Evolutionary conservation across 768 basidiomycete species (phyloP), one percentile per base, ranked within the genome.

Genomic region (Suillus placidus): DNA sequence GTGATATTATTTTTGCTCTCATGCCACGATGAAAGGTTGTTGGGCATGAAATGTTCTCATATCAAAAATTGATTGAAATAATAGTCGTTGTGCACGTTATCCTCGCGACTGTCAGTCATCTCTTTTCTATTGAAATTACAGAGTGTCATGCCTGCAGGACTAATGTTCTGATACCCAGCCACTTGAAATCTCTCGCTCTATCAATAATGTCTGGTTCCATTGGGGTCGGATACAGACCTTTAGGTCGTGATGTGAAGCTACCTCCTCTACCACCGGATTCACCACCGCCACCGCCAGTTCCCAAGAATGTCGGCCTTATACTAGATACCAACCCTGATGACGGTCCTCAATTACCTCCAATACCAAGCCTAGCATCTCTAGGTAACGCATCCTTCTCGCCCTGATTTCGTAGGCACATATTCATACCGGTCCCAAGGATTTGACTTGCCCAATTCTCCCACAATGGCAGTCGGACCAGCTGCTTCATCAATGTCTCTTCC

Each of bases 201-300:
- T 30, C 51, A 30, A 18, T 26, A 6, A 60, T 60, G 56, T 37
- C 35, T 16, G 14, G 56, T 16, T 38, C 23, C 18, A 42, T 42
- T 30, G 30, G 37, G 4, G 23, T 58, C n/a, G 16, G 16, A 30
- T 9, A 52, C 62, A 78, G 75, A 61, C 69, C 79, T n/a, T 66
- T 78, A 62, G 66, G 64, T 57, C 72, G 66, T 61, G 72, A 73
- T 61, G 74, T 75, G 47, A 73, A 72, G 60, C 72, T 79, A 1
- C 78, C 80, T 35, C 58, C 69, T n/a, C 58, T 23, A 30, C 67
- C 67, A 14, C 66, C 49, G 26, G 63, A 51, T 35, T 63, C 65
- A 37, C 38, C 63, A 12, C 45, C 60, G 20, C 69, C 71, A 12
- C 69, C 60, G 18, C 76, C 71, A 23, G 70, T 71, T 42, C 71